Conservation (phyloP, 2,329 filamentous ascomycete genomes). For the Lachnellula subtilissima region DNA sequence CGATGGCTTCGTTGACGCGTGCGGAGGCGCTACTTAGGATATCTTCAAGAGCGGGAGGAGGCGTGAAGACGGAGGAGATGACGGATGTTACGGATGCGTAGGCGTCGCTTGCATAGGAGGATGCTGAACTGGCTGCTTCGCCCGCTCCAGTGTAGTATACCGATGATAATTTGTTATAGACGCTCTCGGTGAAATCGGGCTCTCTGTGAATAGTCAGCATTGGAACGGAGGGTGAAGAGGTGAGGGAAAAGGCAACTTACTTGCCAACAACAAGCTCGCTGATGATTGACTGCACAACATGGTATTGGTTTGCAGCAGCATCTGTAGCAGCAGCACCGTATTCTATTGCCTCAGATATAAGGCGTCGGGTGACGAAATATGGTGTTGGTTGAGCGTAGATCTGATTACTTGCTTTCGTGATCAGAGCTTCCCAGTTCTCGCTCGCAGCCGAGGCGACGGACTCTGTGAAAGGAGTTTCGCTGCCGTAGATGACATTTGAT, state of each 20-base stretch:
- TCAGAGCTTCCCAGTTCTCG: conserved; percentile 35
- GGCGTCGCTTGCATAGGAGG: conserved; percentile 46
- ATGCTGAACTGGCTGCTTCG: conserved; percentile 41
- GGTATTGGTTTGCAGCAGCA: conserved; percentile 59
- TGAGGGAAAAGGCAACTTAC: conserved; percentile 4
- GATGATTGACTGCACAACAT: conserved; percentile 65
- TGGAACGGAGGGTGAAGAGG: background rate
- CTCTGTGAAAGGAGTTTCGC: conserved; percentile 47
- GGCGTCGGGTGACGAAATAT: conserved; percentile 36
- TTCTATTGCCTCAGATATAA: conserved; percentile 46
- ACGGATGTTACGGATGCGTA: conserved; percentile 41
- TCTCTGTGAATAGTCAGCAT: conserved; percentile 38
- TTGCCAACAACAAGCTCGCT: conserved; percentile 73
- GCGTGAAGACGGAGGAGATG: conserved; percentile 47
- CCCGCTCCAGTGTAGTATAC: conserved; percentile 63
- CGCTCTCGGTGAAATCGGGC: conserved; percentile 75
- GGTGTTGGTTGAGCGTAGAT: conserved; percentile 31
- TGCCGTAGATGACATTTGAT: conserved; percentile 27
- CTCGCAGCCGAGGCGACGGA: conserved; percentile 44
- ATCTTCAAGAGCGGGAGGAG: conserved; percentile 52
- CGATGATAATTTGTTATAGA: conserved; percentile 65
- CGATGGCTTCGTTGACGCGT: conserved; percentile 53
- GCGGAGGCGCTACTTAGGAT: conserved; percentile 52
- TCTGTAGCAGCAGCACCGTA: conserved; percentile 60
- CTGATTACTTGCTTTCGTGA: conserved; percentile 30